A percentile compares a stretch with the other conserved stretches of the same genome.
Evolutionary conservation across 352 stramenopile genomes (phyloP).

Genomic region (Pythium dissimile): DNA sequence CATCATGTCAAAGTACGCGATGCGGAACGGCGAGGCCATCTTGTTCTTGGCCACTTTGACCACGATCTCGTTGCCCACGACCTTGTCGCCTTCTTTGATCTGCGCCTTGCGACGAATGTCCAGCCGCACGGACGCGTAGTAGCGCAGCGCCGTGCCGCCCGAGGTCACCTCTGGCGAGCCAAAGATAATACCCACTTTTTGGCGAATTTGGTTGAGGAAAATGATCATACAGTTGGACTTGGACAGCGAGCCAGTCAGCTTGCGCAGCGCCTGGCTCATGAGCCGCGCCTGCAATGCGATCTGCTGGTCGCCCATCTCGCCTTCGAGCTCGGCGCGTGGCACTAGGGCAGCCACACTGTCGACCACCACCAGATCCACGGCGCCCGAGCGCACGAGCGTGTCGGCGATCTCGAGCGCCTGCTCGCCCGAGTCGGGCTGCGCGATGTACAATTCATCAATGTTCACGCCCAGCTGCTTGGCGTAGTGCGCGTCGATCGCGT

Average conservation of each 20-base stretch:
- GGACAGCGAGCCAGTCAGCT: constrained; percentile 94
- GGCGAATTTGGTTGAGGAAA: constrained; percentile 98
- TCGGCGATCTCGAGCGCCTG: constrained; percentile 98
- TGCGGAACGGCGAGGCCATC: constrained; percentile 94
- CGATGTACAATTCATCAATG: constrained; percentile 95
- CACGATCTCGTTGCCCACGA: constrained; percentile 96
- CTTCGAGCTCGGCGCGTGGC: constrained; percentile 93
- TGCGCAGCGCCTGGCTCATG: constrained; percentile 97
- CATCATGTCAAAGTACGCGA: constrained; percentile 96
- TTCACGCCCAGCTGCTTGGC: constrained; percentile 92
- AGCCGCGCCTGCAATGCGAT: constrained; percentile 97
- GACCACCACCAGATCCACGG: constrained; percentile 97
- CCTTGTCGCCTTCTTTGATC: constrained; percentile 88
- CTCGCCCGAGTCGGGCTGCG: constrained; percentile 97
- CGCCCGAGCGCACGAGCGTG: constrained; percentile 93
- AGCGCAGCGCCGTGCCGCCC: constrained; percentile 82
- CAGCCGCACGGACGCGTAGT: constrained; percentile 90
- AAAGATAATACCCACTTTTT: constrained; percentile 98
- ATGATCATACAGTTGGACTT: constrained; percentile 96
- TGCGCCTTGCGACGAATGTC: constrained; percentile 94
- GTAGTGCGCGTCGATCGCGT: constrained; percentile 97
- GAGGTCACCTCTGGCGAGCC: constrained; percentile 97
- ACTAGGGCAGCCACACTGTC: constrained; percentile 98
- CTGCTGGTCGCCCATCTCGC: constrained; percentile 94
- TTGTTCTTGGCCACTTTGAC: constrained; percentile 99